Percentiles rank a stretch among this genome's conserved stretches.
phyloP scores from a whole-genome alignment of 768 basidiomycete species.

The Termitomyces sp. region DNA sequence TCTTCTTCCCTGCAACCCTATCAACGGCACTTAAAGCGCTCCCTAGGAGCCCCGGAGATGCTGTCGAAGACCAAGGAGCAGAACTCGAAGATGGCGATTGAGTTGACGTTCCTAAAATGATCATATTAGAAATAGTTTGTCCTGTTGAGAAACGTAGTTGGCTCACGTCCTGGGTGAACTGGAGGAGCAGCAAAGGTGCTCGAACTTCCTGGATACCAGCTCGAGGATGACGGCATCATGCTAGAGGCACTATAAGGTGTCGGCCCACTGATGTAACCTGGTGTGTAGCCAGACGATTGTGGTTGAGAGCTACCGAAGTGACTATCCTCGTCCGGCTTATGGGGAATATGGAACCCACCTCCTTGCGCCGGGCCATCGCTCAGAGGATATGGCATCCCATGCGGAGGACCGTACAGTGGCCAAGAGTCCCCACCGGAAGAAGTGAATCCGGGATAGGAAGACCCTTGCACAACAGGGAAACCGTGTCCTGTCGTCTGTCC shows the following conservation, averaged over 20 bases:
- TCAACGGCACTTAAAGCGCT: slow-evolving; percentile 49
- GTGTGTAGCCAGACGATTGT: slow-evolving; percentile 13
- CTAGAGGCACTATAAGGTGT: slow-evolving; percentile 10
- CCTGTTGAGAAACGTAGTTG: background rate
- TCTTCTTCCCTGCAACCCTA: slow-evolving; percentile 48
- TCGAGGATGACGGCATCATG: slow-evolving; percentile 14
- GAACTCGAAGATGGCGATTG: slow-evolving; percentile 20
- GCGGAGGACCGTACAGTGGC: slow-evolving; percentile 4
- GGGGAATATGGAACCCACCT: slow-evolving; percentile 21
- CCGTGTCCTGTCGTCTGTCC: slow-evolving; percentile 10
- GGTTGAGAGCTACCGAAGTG: slow-evolving; percentile 12
- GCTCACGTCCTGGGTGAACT: slow-evolving; percentile 31
- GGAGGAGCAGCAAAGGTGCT: slow-evolving; percentile 22
- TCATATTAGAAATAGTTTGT: slow-evolving; percentile 3
- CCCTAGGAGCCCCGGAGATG: slow-evolving; percentile 29
- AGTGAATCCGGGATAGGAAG: slow-evolving; percentile 22
- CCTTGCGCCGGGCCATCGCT: slow-evolving; percentile 3
- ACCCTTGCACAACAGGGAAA: slow-evolving; percentile 11
- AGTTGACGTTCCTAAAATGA: slow-evolving; percentile 19
- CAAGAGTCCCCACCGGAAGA: slow-evolving; percentile 9
- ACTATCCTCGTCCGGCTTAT: slow-evolving; percentile 17
- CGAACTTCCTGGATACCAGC: slow-evolving; percentile 17
- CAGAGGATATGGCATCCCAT: slow-evolving; percentile 6
- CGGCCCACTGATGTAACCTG: slow-evolving; percentile 13
- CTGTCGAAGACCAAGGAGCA: slow-evolving; percentile 23